Evolutionary conservation across 129 eudicot genomes (phyloP).

Genomic region (Helichrysum umbraculigerum): DNA sequence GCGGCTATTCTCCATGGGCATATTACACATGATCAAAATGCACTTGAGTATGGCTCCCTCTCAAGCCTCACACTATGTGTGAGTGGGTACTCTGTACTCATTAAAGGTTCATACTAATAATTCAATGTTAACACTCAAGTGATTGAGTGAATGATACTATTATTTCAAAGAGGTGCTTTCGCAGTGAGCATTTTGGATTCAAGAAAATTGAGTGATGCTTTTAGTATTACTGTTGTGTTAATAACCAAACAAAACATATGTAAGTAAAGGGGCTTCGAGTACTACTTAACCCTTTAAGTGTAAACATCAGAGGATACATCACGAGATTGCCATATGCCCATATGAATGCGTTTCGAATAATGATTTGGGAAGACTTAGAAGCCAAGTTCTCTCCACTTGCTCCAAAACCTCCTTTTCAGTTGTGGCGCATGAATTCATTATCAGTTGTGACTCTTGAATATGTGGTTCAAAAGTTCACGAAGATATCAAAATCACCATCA

Average conservation of each 20-base stretch:
- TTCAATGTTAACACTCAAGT: neutral
- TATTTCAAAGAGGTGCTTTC: neutral
- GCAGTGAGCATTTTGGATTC: neutral
- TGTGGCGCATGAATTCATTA: neutral
- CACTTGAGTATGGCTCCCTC: slow-evolving; percentile 22
- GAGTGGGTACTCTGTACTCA: slow-evolving; percentile 24
- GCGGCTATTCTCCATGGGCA: slow-evolving; percentile 11
- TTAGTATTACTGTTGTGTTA: neutral
- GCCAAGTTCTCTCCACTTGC: slow-evolving; percentile 16
- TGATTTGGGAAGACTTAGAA: slow-evolving; percentile 19
- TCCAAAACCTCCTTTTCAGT: neutral
- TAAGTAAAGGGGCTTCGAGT: neutral
- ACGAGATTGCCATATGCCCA: too few relatives aligned
- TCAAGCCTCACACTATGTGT: slow-evolving; percentile 12
- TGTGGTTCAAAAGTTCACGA: neutral
- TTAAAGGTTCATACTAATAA: neutral
- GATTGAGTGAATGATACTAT: neutral
- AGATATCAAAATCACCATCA: slow-evolving; percentile 3
- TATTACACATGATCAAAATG: slow-evolving; percentile 19
- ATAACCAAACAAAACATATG: neutral
- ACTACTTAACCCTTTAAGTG: neutral
- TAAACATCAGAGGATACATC: neutral
- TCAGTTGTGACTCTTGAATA: neutral
- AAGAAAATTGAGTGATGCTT: neutral
- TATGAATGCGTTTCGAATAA: neutral